A percentile compares a stretch with the other conserved stretches of the same genome.
Evolutionary conservation across 257 asterid species (phyloP).

Genomic region (Plectranthus barbatus): DNA sequence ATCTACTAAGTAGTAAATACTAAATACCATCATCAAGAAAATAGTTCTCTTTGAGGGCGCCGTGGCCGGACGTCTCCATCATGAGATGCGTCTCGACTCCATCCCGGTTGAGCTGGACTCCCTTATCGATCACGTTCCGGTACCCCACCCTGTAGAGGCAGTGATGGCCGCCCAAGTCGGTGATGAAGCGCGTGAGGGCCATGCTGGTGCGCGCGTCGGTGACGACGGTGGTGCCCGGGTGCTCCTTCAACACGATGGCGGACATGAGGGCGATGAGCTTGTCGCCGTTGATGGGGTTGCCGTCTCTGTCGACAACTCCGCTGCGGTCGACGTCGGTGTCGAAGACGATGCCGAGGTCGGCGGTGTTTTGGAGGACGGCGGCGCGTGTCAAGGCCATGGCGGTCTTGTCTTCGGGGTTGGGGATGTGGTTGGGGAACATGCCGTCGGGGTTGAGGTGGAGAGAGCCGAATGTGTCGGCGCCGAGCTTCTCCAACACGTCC

Average conservation of each 20-base stretch:
- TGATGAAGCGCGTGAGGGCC: constrained; percentile 53
- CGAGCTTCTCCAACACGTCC: constrained; percentile 82
- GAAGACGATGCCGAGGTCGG: constrained; percentile 82
- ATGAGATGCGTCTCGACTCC: constrained; percentile 78
- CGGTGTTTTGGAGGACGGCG: constrained; percentile 57
- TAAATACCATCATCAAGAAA: constrained; percentile 79
- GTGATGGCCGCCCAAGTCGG: constrained; percentile 57
- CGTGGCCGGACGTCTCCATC: constrained; percentile 95
- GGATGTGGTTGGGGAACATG: constrained; percentile 95
- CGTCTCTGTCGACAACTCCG: constrained; percentile 68
- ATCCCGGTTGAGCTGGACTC: constrained; percentile 51
- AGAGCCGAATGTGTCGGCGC: constrained; percentile 94
- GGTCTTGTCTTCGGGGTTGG: constrained; percentile 81
- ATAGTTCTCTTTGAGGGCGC: constrained; percentile 77
- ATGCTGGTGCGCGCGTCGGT: constrained; percentile 88
- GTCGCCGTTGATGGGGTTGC: constrained; percentile 83
- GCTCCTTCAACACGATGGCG: constrained; percentile 64
- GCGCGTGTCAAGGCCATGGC: constrained; percentile 83
- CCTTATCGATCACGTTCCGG: constrained; percentile 85
- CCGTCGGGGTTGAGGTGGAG: constrained; percentile 90
- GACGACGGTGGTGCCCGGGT: constrained; percentile 64
- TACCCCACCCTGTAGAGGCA: constrained; percentile 88
- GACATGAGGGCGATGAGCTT: constrained; percentile 76
- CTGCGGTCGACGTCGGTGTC: constrained; percentile 93
- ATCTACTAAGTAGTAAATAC: neutral